phyloP scores from a whole-genome alignment of 2,329 filamentous ascomycete species.

The Phyllosticta citrichinensis region DNA sequence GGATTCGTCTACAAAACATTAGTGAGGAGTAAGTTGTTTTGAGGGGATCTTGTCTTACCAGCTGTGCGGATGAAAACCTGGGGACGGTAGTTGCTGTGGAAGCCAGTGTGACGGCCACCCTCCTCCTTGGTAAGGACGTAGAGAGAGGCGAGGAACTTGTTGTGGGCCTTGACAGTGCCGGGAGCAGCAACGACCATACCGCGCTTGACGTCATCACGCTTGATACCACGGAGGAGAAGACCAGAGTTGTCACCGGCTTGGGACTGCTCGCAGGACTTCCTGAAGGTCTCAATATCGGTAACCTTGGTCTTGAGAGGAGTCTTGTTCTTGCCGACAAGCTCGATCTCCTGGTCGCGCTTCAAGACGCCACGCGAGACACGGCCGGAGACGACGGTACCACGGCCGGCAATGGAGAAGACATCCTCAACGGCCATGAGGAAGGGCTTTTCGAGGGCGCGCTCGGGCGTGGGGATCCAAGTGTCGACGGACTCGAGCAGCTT shows the following conservation, averaged over 20 bases:
- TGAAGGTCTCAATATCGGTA: slow-evolving; percentile 99
- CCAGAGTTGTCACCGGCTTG: slow-evolving; percentile 97
- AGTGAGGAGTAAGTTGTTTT: background rate
- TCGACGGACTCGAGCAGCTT: slow-evolving; percentile 86
- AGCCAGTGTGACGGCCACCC: slow-evolving; percentile 92
- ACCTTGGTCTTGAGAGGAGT: slow-evolving; percentile 95
- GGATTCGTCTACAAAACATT: slow-evolving; percentile 43
- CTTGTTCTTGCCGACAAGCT: slow-evolving; percentile 79
- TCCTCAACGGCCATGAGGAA: slow-evolving; percentile 97
- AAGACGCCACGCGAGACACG: slow-evolving; percentile 92
- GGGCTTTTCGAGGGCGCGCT: slow-evolving; percentile 92
- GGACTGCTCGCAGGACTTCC: slow-evolving; percentile 97
- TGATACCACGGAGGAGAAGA: slow-evolving; percentile 88
- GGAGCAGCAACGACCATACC: slow-evolving; percentile 91
- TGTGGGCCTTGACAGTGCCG: slow-evolving; percentile 74
- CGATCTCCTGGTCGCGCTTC: slow-evolving; percentile 90
- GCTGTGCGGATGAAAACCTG: slow-evolving; percentile 94
- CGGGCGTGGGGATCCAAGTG: slow-evolving; percentile 88
- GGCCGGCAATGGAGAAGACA: slow-evolving; percentile 54
- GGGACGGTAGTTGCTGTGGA: slow-evolving; percentile 91
- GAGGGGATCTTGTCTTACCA: slow-evolving; percentile 46
- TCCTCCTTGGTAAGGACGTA: slow-evolving; percentile 98
- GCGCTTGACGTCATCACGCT: slow-evolving; percentile 86
- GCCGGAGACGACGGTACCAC: slow-evolving; percentile 92
- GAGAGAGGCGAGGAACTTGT: slow-evolving; percentile 88